Base-by-base conservation (phyloP, 2,329 filamentous ascomycete genomes). In the Xylaria sp. region DNA sequence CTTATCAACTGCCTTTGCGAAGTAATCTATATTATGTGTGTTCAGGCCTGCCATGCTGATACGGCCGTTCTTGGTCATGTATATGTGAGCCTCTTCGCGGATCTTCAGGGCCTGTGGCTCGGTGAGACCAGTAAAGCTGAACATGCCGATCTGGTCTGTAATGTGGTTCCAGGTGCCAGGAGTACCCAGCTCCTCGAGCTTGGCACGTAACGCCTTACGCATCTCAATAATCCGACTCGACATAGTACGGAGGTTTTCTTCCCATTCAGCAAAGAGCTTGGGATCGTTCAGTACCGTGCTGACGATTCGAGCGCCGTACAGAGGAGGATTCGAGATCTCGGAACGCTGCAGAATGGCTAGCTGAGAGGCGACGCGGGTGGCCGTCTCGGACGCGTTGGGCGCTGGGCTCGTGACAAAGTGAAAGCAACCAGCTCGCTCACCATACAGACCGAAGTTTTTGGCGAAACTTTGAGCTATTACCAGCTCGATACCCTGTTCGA, bases 41-140 rank as follows among this genome's bases (percentile, higher is more conserved):
- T 98, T 98, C 74, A 98, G 84, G n/a, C 96, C 96, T 5, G 96
- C 96, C 95, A 99, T 98, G 79, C 93, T 97, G 82, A 98, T 97
- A 58, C 96, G 92, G 25, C 96, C 96, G 79, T 99, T 99, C 89
- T 98, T 98, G 74, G 95, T 98, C 89, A 95, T 94, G 84, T 96
- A 96, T 63, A 96, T 86, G 80, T 96, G 93, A 69, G 86, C 88
- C 60, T 92, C 88, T 70, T 89, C 85, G 62, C 91, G 87, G 70
- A 96, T 83, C 82, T 89, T 90, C 74, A 87, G 75, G 8, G 95
- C 93, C 80, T 96, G 93, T 71, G 88, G 79, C 83, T 94, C 92
- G 13, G 81, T 88, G 79, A 97, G 82, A 13, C 93, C 93, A 0
- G 93, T 97, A 81, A 97, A 99, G 81, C 91, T 95, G 84, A 99